Evolutionary conservation across 129 eudicot species (phyloP), one percentile per base, ranked within the genome.

Genomic region (Helichrysum umbraculigerum): DNA sequence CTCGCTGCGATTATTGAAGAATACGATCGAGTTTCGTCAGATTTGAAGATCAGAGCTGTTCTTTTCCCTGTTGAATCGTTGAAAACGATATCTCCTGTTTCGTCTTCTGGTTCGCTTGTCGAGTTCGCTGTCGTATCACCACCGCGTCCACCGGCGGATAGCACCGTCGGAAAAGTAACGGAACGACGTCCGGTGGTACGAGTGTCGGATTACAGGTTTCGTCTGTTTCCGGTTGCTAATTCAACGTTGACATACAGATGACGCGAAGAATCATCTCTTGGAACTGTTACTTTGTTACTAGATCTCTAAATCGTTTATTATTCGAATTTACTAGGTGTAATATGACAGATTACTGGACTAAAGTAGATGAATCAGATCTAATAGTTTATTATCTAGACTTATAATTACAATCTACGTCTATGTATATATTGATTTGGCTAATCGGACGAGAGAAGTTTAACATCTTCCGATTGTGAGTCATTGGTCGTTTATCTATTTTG

Each of bases 31-130:
- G 80, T 73, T 16, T 57, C 79, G 9, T 80, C 89, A 20, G 92
- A 81, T 0, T 22, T 82, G 86, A 93, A 93, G 84, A 93, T 93
- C 70, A 80, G 91, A 81, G 97, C 86, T 4, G 39, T 93, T 16
- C 85, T 93, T 0, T 74, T 71, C 59, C 92, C 91, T 3, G 47
- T 81, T 22, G 78, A 77, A 17, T 71, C 87, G 29, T 58, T 72
- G 75, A 91, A 91, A 71, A 73, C 74, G 22, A 69, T 83, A 6
- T 81, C 91, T 19, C 86, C 95, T 7, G 88, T 92, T 57, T 59
- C 90, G 1, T 86, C 88, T 39, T 71, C 81, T n/a, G 82, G 82
- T 72, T 84, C 87, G 39, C 78, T 81, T 37, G 80, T 85, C 25
- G 79, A 83, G 35, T 64, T 80, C 21, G 28, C 85, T 5, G 72